These are phyloP conservation scores for Cryptococcus maquisensis DNA, from an alignment of 1,284 basidiomycete genomes.

Conservation along the genomic window DNA sequence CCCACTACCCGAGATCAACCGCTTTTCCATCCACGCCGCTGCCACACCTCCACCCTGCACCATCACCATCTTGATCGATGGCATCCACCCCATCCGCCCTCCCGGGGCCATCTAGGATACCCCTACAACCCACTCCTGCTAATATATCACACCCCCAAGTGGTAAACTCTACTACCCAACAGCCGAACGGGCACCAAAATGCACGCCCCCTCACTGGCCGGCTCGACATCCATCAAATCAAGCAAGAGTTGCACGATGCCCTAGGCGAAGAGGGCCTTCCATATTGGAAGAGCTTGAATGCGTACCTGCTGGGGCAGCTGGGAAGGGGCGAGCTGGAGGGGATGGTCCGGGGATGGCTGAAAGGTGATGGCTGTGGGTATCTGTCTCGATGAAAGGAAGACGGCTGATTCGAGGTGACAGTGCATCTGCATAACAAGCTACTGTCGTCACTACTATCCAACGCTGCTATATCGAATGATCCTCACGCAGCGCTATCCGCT, in stretches of 20 bases:
- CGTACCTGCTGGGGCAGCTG: slow-evolving; percentile 44
- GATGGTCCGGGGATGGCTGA: slow-evolving; percentile 39
- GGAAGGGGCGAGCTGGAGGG: slow-evolving; percentile 39
- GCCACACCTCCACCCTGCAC: too few relatives aligned
- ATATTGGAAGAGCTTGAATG: slow-evolving; percentile 47
- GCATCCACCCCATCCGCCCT: too few relatives aligned
- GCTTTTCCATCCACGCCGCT: too few relatives aligned
- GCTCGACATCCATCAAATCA: slow-evolving; percentile 52
- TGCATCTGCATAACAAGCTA: slow-evolving; percentile 44
- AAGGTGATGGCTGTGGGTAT: slow-evolving; percentile 38
- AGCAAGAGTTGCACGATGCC: slow-evolving; percentile 72
- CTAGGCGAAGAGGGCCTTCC: slow-evolving; percentile 64
- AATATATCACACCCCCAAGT: too few relatives aligned
- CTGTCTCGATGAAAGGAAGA: not conserved
- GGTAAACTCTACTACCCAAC: too few relatives aligned
- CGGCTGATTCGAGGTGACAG: slow-evolving; percentile 15
- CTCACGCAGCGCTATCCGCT: slow-evolving; percentile 15
- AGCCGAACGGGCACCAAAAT: too few relatives aligned
- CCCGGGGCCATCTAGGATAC: too few relatives aligned
- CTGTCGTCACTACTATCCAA: slow-evolving; percentile 43
- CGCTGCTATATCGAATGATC: slow-evolving; percentile 32
- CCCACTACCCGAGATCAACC: too few relatives aligned
- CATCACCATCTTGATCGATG: too few relatives aligned
- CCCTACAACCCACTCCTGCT: too few relatives aligned
- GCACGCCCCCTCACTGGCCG: too few relatives aligned